A percentile compares a stretch with the other conserved stretches of the same genome.
phyloP scores from a whole-genome alignment of 2,329 filamentous ascomycete genomes.

The Diplodia seriata region DNA sequence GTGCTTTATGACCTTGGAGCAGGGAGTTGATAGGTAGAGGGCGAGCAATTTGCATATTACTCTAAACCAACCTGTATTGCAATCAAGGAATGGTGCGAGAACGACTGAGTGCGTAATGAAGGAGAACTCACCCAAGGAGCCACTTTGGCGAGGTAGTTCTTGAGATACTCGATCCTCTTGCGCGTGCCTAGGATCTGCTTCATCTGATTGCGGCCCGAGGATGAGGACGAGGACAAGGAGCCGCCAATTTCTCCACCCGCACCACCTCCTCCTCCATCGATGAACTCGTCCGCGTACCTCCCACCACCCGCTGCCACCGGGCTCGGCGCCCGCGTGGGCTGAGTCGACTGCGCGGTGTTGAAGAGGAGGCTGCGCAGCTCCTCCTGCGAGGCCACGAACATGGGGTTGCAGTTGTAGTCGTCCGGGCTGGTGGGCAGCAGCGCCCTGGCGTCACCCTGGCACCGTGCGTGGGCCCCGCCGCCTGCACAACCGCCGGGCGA shows the following conservation, averaged over 20 bases:
- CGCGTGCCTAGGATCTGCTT: constrained; percentile 39
- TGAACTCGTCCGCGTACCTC: neutral
- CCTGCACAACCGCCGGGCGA: neutral
- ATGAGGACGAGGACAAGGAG: constrained; percentile 15
- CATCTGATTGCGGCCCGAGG: constrained; percentile 31
- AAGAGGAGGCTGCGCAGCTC: constrained; percentile 41
- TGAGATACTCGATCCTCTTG: constrained; percentile 40
- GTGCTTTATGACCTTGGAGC: neutral
- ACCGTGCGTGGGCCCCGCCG: neutral
- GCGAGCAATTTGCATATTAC: too few species aligned
- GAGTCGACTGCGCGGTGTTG: constrained; percentile 41
- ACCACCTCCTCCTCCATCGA: neutral
- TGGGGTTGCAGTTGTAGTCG: constrained; percentile 41
- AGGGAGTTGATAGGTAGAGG: too few species aligned
- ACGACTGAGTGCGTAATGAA: neutral
- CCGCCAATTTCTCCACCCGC: neutral
- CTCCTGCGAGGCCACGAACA: constrained; percentile 43
- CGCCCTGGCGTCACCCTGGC: too few species aligned
- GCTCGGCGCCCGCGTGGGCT: constrained; percentile 39
- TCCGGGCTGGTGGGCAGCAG: constrained; percentile 33
- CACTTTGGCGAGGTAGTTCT: constrained; percentile 42
- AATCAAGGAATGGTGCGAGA: neutral
- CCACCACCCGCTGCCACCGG: constrained; percentile 33
- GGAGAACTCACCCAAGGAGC: constrained; percentile 40
- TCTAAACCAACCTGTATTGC: neutral